A percentile compares a stretch with the other conserved stretches of the same genome.
Evolutionary conservation across 1,284 basidiomycete genomes (phyloP).

Genomic region (Trametes sp.): DNA sequence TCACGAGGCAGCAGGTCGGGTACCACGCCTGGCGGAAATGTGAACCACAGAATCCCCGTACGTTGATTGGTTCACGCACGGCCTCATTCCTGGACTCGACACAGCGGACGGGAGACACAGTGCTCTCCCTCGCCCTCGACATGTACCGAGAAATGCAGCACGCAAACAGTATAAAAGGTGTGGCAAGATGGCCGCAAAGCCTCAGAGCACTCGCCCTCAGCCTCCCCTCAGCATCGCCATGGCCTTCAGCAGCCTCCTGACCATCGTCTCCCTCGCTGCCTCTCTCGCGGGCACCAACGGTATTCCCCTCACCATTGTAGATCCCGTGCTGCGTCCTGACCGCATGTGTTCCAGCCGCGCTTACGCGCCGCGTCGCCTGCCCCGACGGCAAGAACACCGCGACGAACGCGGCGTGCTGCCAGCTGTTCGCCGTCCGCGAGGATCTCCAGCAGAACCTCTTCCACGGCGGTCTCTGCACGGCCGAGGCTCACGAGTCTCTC

Average conservation of each 20-base stretch:
- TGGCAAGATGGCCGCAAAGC: not conserved
- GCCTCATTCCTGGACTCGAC: too few species aligned
- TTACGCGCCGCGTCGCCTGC: constrained; percentile 17
- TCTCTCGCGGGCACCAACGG: constrained; percentile 10
- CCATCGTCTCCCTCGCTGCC: constrained; percentile 12
- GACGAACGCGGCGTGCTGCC: constrained; percentile 21
- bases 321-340: too few species aligned
- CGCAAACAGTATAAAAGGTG: not conserved
- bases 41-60: too few species aligned
- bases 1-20: too few species aligned
- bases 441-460: constrained; percentile 21
- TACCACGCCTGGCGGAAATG: too few species aligned
- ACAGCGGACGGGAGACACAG: not conserved
- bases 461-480: constrained; percentile 18
- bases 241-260: constrained; percentile 13
- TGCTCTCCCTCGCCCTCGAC: not conserved
- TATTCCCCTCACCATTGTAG: not conserved
- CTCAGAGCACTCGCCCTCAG: not conserved
- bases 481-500: constrained; percentile 20
- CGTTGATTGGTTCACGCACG: too few species aligned
- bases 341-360: not conserved
- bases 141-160: not conserved
- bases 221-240: constrained; percentile 3
- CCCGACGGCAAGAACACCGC: constrained; percentile 20
- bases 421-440: constrained; percentile 18